Base-by-base conservation (phyloP, 768 basidiomycete genomes). In the Auricularia heimuer region DNA sequence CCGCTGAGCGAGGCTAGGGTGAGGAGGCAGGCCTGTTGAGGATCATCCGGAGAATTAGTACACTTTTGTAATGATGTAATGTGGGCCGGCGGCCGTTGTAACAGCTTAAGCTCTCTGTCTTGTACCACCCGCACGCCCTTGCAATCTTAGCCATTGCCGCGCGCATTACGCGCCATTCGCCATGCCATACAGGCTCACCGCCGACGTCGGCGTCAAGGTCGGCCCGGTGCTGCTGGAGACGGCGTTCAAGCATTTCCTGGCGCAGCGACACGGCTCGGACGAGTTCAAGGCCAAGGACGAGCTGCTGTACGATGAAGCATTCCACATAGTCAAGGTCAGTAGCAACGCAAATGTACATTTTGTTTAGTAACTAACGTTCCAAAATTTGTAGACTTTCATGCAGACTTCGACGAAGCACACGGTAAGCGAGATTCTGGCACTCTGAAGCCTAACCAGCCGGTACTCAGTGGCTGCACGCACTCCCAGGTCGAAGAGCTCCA, bases 291-390 rank as follows among this genome's bases (percentile, higher is more conserved):
- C 56, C 24, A 60, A 86, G 70, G 86, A 92, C 62, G 89, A 94
- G 71, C 75, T 94, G 34, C 75, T 94, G 65, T 94, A 92, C 70
- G 88, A 94, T 67, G 84, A 90, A 70, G 88, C 82, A 1, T 92
- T 92, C 71, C 86, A 79, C 64, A 82, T 92, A 60, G 80, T 86
- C 60, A 92, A 90, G 83, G 90, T 84, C 67, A 62, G 80, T 69
- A 24, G 3, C 21, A n/a, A 21, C 18, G 34, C 33, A 42, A 61
- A 12, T 51, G 54, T 63, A 29, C 3, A 12, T 16, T 42, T 54
- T 45, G 58, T 45, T 14, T 10, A n/a, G 33, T 44, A 47, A 58
- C 36, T 33, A 18, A 39, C 16, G 62, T 37, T 8, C 33, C n/a
- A 21, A 18, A n/a, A 14, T 58, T 51, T 51, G 33, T 36, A 91